Evolutionary conservation across 179 eudicot genomes (phyloP).

Genomic region (Spinacia oleracea): DNA sequence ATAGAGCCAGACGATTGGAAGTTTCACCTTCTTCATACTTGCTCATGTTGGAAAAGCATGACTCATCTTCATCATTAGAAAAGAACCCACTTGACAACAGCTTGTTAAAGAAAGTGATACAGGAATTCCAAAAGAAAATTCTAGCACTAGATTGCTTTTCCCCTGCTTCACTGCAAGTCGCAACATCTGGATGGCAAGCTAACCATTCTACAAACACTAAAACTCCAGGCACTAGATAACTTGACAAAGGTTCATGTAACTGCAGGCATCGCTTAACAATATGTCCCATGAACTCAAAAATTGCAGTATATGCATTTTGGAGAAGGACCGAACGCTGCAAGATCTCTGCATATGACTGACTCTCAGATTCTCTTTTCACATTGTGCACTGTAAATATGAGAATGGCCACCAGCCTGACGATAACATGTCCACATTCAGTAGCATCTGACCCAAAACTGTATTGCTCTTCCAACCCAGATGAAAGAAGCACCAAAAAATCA

Average conservation of each 20-base stretch:
- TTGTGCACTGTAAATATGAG: constrained; percentile 84
- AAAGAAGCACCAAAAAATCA: constrained; percentile 69
- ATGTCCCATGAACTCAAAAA: constrained; percentile 76
- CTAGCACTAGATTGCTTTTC: constrained; percentile 68
- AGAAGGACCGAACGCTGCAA: constrained; percentile 78
- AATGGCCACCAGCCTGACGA: constrained; percentile 72
- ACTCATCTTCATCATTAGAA: constrained; percentile 59
- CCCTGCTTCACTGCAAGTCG: constrained; percentile 54
- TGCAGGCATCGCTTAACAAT: constrained; percentile 65
- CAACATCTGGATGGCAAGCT: constrained; percentile 78
- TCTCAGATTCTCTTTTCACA: constrained; percentile 71
- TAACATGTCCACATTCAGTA: constrained; percentile 62
- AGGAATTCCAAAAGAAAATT: constrained; percentile 70
- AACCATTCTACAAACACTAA: constrained; percentile 92
- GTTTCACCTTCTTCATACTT: constrained; percentile 76
- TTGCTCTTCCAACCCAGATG: constrained; percentile 62
- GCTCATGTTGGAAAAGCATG: constrained; percentile 68
- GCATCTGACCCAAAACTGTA: constrained; percentile 84
- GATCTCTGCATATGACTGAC: constrained; percentile 87
- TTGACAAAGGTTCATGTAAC: constrained; percentile 67
- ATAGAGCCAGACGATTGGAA: constrained; percentile 61
- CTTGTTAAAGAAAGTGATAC: constrained; percentile 65
- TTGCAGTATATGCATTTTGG: constrained; percentile 73
- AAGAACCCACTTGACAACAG: constrained; percentile 53
- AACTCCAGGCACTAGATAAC: constrained; percentile 82